Conservation (phyloP, 2,329 filamentous ascomycete species). For the Passalora sequoiae region DNA sequence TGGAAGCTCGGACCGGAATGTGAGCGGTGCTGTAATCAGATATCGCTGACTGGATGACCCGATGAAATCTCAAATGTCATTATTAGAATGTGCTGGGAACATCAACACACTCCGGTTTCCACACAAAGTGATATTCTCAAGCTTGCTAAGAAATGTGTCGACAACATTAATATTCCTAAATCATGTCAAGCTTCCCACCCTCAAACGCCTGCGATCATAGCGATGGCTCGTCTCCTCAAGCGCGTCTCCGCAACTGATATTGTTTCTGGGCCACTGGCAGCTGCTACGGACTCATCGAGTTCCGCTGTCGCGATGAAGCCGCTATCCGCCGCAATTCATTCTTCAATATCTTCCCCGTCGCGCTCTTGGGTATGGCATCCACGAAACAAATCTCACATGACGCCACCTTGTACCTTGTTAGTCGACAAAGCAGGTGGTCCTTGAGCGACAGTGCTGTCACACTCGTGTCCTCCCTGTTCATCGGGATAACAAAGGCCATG, state of each 20-base stretch:
- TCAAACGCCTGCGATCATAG: too few relatives aligned
- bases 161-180: too few relatives aligned
- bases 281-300: too few relatives aligned
- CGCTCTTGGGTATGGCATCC: constrained; percentile 30
- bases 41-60: neutral
- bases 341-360: constrained; percentile 31
- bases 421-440: constrained; percentile 25
- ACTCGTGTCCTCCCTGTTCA: constrained; percentile 6
- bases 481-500: constrained; percentile 20
- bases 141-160: too few relatives aligned
- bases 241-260: too few relatives aligned
- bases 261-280: too few relatives aligned
- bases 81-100: neutral
- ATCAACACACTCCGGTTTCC: too few relatives aligned
- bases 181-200: neutral
- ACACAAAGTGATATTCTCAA: too few relatives aligned
- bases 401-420: constrained; percentile 37
- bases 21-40: neutral
- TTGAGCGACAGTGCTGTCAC: constrained; percentile 27
- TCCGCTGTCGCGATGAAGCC: too few relatives aligned
- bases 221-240: too few relatives aligned
- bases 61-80: too few relatives aligned
- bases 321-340: constrained; percentile 18
- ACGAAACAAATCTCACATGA: constrained; percentile 23
- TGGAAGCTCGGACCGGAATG: too few relatives aligned